Evolutionary conservation across 257 asterid species (phyloP).

Genomic region (Lithospermum erythrorhizon): DNA sequence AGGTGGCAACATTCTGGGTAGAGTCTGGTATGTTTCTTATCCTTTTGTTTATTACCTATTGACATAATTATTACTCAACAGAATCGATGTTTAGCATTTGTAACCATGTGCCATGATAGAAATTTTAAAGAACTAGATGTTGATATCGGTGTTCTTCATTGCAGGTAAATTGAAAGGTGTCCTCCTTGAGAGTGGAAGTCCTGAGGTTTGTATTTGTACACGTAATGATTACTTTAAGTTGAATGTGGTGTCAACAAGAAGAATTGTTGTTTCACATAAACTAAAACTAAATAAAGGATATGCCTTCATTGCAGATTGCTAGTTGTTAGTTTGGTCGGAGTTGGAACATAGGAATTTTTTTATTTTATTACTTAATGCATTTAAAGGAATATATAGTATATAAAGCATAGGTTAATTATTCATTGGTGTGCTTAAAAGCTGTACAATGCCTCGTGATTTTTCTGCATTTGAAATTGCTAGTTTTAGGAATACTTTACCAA

Average conservation of each 20-base stretch:
- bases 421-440: too few species aligned
- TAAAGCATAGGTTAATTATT: too few species aligned
- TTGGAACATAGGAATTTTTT: too few species aligned
- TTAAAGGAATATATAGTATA: too few species aligned
- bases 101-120: not conserved
- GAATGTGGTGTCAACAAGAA: too few species aligned
- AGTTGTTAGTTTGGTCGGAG: too few species aligned
- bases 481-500: not conserved
- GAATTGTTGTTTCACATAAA: too few species aligned
- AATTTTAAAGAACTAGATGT: not conserved
- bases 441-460: too few species aligned
- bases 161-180: slow-evolving; percentile 88
- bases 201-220: slow-evolving; percentile 48
- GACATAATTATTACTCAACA: not conserved
- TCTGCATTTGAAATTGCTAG: too few species aligned
- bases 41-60: not conserved
- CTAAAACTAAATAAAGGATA: too few species aligned
- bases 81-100: not conserved
- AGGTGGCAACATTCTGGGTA: slow-evolving; percentile 89
- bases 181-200: slow-evolving; percentile 87
- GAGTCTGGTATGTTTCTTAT: slow-evolving; percentile 45
- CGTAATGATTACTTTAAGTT: not conserved
- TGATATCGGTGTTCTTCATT: slow-evolving; percentile 12
- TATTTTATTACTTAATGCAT: too few species aligned
- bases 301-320: too few species aligned